These are phyloP conservation scores for Candida maris DNA, from an alignment of 805 yeast species.

Conservation along the genomic window DNA sequence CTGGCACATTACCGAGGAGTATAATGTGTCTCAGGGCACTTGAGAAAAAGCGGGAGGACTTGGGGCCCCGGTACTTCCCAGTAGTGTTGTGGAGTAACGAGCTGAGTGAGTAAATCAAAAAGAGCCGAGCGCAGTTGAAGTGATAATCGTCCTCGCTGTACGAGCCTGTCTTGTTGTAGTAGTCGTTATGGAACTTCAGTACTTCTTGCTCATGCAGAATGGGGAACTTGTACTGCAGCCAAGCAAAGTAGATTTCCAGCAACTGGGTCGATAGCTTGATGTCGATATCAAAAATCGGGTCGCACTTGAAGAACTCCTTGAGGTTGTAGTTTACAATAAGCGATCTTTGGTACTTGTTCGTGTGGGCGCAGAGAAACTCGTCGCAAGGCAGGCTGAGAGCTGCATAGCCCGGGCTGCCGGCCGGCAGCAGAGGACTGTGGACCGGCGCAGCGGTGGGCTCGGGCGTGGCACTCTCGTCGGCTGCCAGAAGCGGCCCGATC, in stretches of 20 bases:
- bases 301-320: conserved; percentile 41
- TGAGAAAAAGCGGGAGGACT: conserved; percentile 53
- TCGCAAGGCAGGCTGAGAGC: conserved; percentile 19
- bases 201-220: conserved; percentile 50
- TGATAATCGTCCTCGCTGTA: conserved; percentile 40
- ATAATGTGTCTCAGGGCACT: conserved; percentile 57
- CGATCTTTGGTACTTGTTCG: conserved; percentile 15
- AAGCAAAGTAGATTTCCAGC: conserved; percentile 51
- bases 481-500: conserved; percentile 21
- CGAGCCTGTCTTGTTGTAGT: conserved; percentile 30
- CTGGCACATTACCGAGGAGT: conserved; percentile 37
- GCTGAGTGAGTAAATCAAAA: conserved; percentile 50
- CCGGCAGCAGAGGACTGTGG: background rate
- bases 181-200: conserved; percentile 46
- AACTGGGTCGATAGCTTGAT: conserved; percentile 46
- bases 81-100: conserved; percentile 52
- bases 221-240: conserved; percentile 56
- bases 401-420: conserved; percentile 12
- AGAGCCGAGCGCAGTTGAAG: conserved; percentile 53
- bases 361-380: conserved; percentile 17
- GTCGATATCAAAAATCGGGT: conserved; percentile 52
- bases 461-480: background rate
- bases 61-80: conserved; percentile 52
- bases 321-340: conserved; percentile 44
- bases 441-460: background rate